These are phyloP conservation scores for Globisporangium paddicum DNA, from an alignment of 352 stramenopile species.

Conservation along the genomic window DNA sequence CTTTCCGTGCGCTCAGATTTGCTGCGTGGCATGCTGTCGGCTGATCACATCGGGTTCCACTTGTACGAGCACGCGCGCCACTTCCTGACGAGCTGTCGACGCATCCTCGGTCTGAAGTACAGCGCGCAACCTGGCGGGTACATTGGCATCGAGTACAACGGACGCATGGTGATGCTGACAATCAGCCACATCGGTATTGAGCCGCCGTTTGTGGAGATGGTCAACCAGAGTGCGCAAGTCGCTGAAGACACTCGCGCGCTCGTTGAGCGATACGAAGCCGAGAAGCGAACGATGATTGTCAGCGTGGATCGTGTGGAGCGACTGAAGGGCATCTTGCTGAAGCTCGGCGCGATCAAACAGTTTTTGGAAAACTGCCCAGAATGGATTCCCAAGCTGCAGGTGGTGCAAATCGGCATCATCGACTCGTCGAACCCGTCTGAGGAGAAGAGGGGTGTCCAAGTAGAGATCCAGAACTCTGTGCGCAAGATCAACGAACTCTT, in stretches of 20 bases:
- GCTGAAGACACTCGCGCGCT: constrained; percentile 38
- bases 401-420: constrained; percentile 80
- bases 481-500: constrained; percentile 74
- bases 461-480: constrained; percentile 54
- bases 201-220: constrained; percentile 75
- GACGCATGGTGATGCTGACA: constrained; percentile 95
- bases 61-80: constrained; percentile 97
- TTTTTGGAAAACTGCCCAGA: constrained; percentile 88
- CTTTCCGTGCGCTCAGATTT: constrained; percentile 96
- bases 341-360: constrained; percentile 94
- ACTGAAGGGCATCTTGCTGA: constrained; percentile 96
- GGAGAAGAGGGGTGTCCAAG: constrained; percentile 57
- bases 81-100: constrained; percentile 95
- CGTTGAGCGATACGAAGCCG: constrained; percentile 44
- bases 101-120: constrained; percentile 85
- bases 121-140: constrained; percentile 90
- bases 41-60: constrained; percentile 98
- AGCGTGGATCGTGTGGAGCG: constrained; percentile 95
- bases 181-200: constrained; percentile 98
- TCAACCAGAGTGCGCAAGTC: constrained; percentile 53
- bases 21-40: constrained; percentile 94
- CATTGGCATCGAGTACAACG: constrained; percentile 96
- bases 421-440: constrained; percentile 69
- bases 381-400: constrained; percentile 79
- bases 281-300: constrained; percentile 82